phyloP scores from a whole-genome alignment of 2,329 filamentous ascomycete species.

The Cercospora beticola region DNA sequence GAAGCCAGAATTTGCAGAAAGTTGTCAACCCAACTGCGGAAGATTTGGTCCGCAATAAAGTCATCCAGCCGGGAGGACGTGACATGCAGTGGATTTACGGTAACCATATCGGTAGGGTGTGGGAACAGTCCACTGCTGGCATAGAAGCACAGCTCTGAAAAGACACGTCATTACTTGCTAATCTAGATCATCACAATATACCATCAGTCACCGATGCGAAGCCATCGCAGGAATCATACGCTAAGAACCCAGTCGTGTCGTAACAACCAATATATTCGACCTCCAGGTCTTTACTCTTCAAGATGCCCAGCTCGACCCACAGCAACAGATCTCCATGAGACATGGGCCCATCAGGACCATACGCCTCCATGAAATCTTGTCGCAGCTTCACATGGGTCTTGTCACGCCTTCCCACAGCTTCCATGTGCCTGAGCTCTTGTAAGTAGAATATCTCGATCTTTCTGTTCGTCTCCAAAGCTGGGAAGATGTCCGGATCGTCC shows the following conservation, averaged over 20 bases:
- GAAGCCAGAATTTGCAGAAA: constrained; percentile 30
- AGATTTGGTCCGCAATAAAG: constrained; percentile 17
- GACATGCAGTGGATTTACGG: constrained; percentile 45
- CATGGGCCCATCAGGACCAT: constrained; percentile 7
- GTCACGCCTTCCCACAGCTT: constrained; percentile 7
- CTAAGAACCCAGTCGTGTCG: neutral
- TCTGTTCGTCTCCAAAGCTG: neutral
- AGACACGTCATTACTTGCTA: neutral
- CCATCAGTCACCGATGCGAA: neutral
- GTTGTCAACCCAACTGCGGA: constrained; percentile 27
- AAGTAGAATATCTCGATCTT: constrained; percentile 9
- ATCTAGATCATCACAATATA: neutral
- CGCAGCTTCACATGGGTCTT: constrained; percentile 7
- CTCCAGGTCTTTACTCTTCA: neutral
- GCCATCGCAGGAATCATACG: neutral
- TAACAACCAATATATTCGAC: neutral
- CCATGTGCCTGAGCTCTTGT: constrained; percentile 5
- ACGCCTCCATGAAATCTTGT: constrained; percentile 3
- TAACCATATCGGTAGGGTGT: constrained; percentile 41
- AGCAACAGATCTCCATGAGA: constrained; percentile 1
- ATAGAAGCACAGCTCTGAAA: neutral
- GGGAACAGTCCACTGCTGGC: constrained; percentile 12
- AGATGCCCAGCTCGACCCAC: constrained; percentile 7
- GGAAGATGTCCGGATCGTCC: neutral
- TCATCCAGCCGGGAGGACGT: constrained; percentile 26